These are phyloP conservation scores for Amanita pseudoporphyria DNA, from an alignment of 768 basidiomycete genomes.

Conservation along the genomic window DNA sequence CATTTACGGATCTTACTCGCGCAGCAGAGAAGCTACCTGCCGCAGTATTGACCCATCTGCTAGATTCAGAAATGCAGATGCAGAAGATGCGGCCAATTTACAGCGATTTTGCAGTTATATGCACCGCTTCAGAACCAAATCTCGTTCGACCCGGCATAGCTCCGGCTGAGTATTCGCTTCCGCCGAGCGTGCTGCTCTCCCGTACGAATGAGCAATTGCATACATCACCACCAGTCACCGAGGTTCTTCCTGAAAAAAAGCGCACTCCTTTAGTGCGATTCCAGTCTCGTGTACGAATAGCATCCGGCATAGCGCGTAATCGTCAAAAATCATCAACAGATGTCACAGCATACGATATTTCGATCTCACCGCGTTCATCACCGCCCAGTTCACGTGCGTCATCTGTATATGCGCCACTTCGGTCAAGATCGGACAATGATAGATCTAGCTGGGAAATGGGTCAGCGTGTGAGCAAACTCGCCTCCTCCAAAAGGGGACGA, in stretches of 20 bases:
- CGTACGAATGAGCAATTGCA: background rate
- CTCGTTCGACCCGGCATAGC: background rate
- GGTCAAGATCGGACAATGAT: slow-evolving; percentile 41
- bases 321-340: slow-evolving; percentile 15
- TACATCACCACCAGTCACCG: background rate
- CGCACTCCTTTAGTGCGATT: slow-evolving; percentile 43
- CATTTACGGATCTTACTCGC: background rate
- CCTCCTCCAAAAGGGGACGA: slow-evolving; percentile 17
- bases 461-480: slow-evolving; percentile 37
- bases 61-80: background rate
- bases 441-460: slow-evolving; percentile 55
- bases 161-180: background rate
- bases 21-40: background rate
- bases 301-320: slow-evolving; percentile 52
- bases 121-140: background rate
- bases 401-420: slow-evolving; percentile 75
- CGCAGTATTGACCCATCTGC: background rate
- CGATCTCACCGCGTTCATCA: slow-evolving; percentile 26
- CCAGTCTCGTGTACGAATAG: slow-evolving; percentile 68
- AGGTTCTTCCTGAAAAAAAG: background rate
- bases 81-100: background rate
- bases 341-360: background rate
- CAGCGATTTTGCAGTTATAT: background rate
- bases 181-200: background rate
- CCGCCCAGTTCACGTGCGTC: slow-evolving; percentile 62